Evolutionary conservation across 495 filamentous ascomycete species (phyloP), one percentile per base, ranked within the genome.

Genomic region (Neurospora sp.): DNA sequence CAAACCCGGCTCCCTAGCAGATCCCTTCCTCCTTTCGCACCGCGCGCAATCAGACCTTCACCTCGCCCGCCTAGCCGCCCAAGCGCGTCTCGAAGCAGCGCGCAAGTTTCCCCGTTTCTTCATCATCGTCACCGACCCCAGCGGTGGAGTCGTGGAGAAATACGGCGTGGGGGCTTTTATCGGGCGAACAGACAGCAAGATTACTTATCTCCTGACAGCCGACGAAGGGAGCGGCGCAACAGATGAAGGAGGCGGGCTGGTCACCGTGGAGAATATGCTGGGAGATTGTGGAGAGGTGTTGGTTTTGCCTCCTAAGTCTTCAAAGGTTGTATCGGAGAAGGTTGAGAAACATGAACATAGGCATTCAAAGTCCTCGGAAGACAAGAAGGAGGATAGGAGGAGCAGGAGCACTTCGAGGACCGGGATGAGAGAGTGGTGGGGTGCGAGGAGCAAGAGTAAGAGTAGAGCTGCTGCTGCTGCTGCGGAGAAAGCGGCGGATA

Each of bases 201-300:
- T 93, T 35, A 71, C 74, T n/a, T 93, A 93, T 72, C 82, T 79
- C 14, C 78, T 93, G 16, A 77, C 82, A 59, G 85, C 90, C 2
- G 89, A 92, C 73, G 76, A 84, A 37, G 40, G 6, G 2, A 59
- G 3, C 0, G 86, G 85, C 10, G 89, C 86, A 31, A 83, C 80
- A 20, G 88, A 90, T 65, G 86, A 88, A 72, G 79, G 81, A 14
- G 85, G 85, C 53, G 87, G 87, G 4, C 76, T 91, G 44, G 81
- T 89, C 1, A 81, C 83, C n/a, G 81, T 90, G 61, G 78, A 77
- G 10, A 88, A 90, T 71, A 72, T 90, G 71, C 72, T 86, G 3
- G 77, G 80, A 18, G 81, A 82, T 9, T 76, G 81, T n/a, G 84
- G 85, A 20, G 85, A 86, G 77, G 78, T 77, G 42, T 40, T 86